Percentiles rank a stretch among this genome's conserved stretches.
Evolutionary conservation across 177 flowering plant species (phyloP).

Genomic region (Vitis hybrid): DNA sequence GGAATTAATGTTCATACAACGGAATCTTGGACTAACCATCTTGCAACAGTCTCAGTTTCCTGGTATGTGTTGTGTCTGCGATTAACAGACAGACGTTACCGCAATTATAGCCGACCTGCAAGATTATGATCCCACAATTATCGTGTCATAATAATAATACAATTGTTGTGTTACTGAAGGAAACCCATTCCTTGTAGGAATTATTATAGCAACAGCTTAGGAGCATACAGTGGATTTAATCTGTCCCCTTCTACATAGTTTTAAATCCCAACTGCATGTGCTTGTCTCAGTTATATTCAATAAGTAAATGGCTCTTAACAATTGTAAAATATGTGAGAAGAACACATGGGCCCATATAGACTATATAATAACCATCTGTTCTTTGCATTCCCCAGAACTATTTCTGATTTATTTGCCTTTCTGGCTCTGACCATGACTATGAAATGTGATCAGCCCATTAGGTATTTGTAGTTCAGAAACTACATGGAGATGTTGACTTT

Average conservation of each 20-base stretch:
- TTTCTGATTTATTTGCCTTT: background rate
- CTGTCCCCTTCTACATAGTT: slow-evolving; percentile 11
- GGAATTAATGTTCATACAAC: slow-evolving; percentile 29
- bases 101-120: slow-evolving; percentile 34
- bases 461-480: background rate
- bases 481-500: background rate
- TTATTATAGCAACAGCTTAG: background rate
- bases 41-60: slow-evolving; percentile 16
- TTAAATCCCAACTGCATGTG: slow-evolving; percentile 23
- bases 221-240: slow-evolving; percentile 9
- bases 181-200: slow-evolving; percentile 6
- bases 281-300: slow-evolving; percentile 8
- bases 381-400: background rate
- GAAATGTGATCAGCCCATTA: no score
- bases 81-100: slow-evolving; percentile 33
- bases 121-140: slow-evolving; percentile 32
- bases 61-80: slow-evolving; percentile 30
- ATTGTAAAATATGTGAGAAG: background rate
- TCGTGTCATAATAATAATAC: background rate
- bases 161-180: slow-evolving; percentile 4
- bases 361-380: background rate
- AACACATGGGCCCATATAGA: background rate
- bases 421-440: background rate
- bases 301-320: background rate
- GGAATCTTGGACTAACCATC: slow-evolving; percentile 15